Conservation (phyloP, 257 asterid genomes). For the Paulownia fortunei region DNA sequence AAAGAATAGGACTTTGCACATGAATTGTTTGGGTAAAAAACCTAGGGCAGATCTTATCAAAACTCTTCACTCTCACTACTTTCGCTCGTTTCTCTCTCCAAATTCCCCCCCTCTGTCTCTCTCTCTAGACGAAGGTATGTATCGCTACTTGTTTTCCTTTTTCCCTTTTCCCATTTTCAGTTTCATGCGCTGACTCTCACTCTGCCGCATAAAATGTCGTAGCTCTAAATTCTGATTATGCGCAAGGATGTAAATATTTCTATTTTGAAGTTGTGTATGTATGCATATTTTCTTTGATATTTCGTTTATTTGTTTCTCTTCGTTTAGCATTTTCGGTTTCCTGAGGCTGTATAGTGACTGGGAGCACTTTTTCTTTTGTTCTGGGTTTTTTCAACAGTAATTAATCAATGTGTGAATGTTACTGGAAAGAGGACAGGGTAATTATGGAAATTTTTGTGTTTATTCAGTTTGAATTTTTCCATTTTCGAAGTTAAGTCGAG, state of each 20-base stretch:
- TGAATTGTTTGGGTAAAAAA: conserved; percentile 16
- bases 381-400: not conserved
- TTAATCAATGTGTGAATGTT: conserved; percentile 6
- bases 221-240: conserved; percentile 26
- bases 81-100: conserved; percentile 28
- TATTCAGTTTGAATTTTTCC: conserved; percentile 12
- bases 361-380: conserved; percentile 6
- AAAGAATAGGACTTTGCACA: not conserved
- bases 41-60: conserved; percentile 44
- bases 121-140: conserved; percentile 33
- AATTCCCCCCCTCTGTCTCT: conserved; percentile 13
- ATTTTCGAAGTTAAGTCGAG: conserved; percentile 4
- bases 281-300: not conserved
- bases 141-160: conserved; percentile 9
- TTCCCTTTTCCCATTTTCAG: not conserved
- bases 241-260: not conserved
- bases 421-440: not conserved
- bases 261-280: not conserved
- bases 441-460: not conserved
- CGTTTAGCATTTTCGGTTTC: not conserved
- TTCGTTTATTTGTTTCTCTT: conserved; percentile 17
- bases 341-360: conserved; percentile 2
- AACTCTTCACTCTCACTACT: conserved; percentile 24
- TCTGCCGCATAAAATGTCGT: conserved; percentile 5
- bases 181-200: not conserved